These are phyloP conservation scores for Colletotrichum zoysiae DNA, from an alignment of 2,329 filamentous ascomycete genomes.

Conservation along the genomic window DNA sequence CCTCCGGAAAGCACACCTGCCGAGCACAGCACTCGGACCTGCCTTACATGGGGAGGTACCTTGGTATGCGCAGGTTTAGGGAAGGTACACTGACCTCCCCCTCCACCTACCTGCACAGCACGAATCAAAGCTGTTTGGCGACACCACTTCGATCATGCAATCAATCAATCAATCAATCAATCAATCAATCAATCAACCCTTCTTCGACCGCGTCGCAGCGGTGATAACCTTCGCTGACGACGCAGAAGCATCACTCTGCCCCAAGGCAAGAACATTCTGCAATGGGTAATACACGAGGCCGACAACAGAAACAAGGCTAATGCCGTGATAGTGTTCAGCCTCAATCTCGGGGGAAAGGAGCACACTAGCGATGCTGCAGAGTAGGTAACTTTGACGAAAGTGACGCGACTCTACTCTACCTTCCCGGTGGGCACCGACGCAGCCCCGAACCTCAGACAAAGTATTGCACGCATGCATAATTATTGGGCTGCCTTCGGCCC, in stretches of 20 bases:
- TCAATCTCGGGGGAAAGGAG: neutral
- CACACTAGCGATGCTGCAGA: neutral
- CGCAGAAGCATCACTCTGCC: neutral
- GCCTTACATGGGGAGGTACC: neutral
- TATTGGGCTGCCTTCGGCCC: neutral
- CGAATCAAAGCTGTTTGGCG: neutral
- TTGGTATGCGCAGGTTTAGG: neutral
- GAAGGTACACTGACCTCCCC: neutral
- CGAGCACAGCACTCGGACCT: neutral
- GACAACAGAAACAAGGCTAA: neutral
- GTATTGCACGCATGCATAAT: too few relatives aligned
- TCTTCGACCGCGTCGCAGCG: neutral
- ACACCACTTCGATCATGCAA: neutral
- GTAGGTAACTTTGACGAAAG: neutral
- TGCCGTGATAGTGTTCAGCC: neutral
- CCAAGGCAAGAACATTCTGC: neutral
- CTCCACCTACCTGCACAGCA: neutral
- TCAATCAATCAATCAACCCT: neutral
- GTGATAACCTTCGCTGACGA: neutral
- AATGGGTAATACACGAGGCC: neutral
- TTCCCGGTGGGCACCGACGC: neutral
- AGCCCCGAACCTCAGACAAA: neutral
- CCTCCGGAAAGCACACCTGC: neutral
- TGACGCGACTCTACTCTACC: neutral
- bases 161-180: too few relatives aligned